phyloP scores from a whole-genome alignment of 2,329 filamentous ascomycete species.

The Dactylellina cionopaga region DNA sequence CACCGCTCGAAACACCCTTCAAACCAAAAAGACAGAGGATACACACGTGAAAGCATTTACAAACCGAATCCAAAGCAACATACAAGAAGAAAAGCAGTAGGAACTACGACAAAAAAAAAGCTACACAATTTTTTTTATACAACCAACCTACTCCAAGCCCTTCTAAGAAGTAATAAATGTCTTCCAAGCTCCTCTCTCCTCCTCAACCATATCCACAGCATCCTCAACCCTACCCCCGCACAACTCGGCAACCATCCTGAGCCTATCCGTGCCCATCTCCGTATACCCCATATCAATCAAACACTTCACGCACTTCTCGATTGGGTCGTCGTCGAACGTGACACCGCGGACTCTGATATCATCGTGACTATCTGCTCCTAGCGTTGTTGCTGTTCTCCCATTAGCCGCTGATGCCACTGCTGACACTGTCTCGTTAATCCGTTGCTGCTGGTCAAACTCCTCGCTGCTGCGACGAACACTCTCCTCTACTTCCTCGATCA shows the following conservation, averaged over 20 bases:
- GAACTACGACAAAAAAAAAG: slow-evolving; percentile 3
- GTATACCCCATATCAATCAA: slow-evolving; percentile 57
- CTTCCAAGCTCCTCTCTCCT: slow-evolving; percentile 54
- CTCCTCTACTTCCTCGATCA: slow-evolving; percentile 48
- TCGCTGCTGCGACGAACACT: slow-evolving; percentile 49
- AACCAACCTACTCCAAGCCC: neutral
- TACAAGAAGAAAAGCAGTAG: neutral
- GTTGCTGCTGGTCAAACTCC: slow-evolving; percentile 45
- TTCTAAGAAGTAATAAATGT: slow-evolving; percentile 13
- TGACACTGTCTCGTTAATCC: slow-evolving; percentile 19
- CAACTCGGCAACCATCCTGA: slow-evolving; percentile 55
- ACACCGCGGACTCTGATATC: neutral
- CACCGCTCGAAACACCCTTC: slow-evolving; percentile 5
- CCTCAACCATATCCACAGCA: slow-evolving; percentile 56
- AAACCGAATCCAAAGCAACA: too few relatives aligned
- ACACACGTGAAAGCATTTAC: too few relatives aligned
- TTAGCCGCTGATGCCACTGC: slow-evolving; percentile 27
- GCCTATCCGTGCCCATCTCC: slow-evolving; percentile 54
- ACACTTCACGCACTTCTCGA: slow-evolving; percentile 54
- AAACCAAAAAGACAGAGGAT: neutral
- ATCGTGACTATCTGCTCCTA: neutral
- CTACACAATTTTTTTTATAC: neutral
- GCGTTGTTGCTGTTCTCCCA: slow-evolving; percentile 3
- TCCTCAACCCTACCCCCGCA: slow-evolving; percentile 52
- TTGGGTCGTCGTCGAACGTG: slow-evolving; percentile 25